Evolutionary conservation across 352 stramenopile genomes (phyloP).

Genomic region (Aphanomyces astaci): DNA sequence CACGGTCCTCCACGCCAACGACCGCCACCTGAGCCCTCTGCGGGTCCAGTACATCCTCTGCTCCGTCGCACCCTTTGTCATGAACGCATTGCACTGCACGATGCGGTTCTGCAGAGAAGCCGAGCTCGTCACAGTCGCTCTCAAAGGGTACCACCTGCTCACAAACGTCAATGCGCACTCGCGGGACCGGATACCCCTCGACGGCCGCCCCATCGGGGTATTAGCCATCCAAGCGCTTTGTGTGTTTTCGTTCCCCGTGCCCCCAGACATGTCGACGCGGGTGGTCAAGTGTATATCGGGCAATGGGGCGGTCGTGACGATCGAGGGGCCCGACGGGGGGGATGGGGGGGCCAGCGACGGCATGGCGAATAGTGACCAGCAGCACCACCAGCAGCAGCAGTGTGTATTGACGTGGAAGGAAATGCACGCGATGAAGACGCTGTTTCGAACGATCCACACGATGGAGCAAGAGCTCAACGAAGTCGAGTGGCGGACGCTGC

Average conservation of each 20-base stretch:
- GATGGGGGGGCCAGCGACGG: background rate
- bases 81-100: slow-evolving; percentile 64
- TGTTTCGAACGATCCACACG: slow-evolving; percentile 74
- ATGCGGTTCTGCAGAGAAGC: slow-evolving; percentile 77
- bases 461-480: slow-evolving; percentile 78
- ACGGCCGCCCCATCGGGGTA: slow-evolving; percentile 39
- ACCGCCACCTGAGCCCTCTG: background rate
- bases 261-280: slow-evolving; percentile 46
- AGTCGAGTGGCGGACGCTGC: slow-evolving; percentile 61
- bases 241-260: slow-evolving; percentile 70
- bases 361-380: too few relatives aligned
- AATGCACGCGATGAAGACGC: slow-evolving; percentile 82
- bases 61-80: slow-evolving; percentile 47
- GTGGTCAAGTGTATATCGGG: slow-evolving; percentile 30
- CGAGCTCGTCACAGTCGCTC: slow-evolving; percentile 68
- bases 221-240: slow-evolving; percentile 63
- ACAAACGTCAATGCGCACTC: slow-evolving; percentile 64
- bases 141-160: slow-evolving; percentile 80
- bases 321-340: background rate
- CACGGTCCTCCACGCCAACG: slow-evolving; percentile 33
- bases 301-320: background rate
- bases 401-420: slow-evolving; percentile 52
- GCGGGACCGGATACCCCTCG: slow-evolving; percentile 41
- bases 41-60: slow-evolving; percentile 13
- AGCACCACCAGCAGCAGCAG: background rate